Evolutionary conservation across 768 basidiomycete species (phyloP).

Genomic region (Trametes villosa): DNA sequence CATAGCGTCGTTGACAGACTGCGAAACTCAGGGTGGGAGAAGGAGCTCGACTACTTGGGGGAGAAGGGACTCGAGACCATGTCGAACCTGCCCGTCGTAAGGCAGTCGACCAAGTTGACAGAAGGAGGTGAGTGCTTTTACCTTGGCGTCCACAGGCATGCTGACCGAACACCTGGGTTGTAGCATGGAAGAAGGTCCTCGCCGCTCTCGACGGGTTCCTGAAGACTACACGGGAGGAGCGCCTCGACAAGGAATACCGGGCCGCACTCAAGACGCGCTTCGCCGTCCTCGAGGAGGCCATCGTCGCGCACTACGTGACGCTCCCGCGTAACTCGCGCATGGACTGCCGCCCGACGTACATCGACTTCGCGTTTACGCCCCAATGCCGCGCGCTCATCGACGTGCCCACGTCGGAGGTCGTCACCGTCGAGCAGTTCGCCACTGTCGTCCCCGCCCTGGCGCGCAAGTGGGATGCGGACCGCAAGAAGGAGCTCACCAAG

Average conservation of each 20-base stretch:
- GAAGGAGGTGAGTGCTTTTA: background rate
- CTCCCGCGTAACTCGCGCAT: background rate
- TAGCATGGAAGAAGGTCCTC: background rate
- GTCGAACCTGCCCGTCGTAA: background rate
- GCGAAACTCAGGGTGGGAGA: background rate
- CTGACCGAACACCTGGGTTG: background rate
- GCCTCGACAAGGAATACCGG: background rate
- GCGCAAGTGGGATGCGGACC: background rate
- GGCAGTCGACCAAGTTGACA: background rate
- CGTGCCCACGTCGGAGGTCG: background rate
- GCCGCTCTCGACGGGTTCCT: background rate
- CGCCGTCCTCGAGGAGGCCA: background rate
- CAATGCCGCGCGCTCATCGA: background rate
- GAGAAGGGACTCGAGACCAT: background rate
- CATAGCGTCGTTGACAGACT: background rate
- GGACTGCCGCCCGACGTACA: background rate
- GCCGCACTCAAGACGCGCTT: background rate
- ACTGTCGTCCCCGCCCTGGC: background rate
- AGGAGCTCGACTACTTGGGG: background rate
- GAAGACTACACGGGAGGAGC: background rate
- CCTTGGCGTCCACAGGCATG: background rate
- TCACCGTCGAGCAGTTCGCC: background rate
- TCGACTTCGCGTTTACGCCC: background rate
- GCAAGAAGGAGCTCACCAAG: background rate
- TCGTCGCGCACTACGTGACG: constrained; percentile 1